Evolutionary conservation across 2,329 filamentous ascomycete genomes (phyloP).

Genomic region (Pyrenophora teres): DNA sequence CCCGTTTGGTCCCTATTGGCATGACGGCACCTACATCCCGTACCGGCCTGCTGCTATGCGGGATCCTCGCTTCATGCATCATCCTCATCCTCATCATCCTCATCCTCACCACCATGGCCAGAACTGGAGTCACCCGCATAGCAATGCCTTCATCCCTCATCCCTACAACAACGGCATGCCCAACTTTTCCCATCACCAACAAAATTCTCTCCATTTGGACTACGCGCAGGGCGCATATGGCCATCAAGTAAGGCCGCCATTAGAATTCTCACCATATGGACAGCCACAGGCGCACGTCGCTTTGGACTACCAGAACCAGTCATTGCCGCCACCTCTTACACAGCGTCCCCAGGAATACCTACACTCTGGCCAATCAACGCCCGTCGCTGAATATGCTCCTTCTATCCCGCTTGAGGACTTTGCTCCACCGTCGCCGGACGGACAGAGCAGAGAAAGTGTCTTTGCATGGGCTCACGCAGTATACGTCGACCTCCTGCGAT

Average conservation of each 20-base stretch:
- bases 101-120: conserved; percentile 24
- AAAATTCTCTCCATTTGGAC: conserved; percentile 32
- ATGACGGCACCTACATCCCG: conserved; percentile 48
- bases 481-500: conserved; percentile 56
- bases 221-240: conserved; percentile 32
- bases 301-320: conserved; percentile 35
- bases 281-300: conserved; percentile 31
- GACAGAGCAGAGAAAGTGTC: conserved; percentile 50
- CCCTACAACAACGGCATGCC: conserved; percentile 34
- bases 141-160: conserved; percentile 33
- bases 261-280: conserved; percentile 35
- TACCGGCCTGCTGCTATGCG: conserved; percentile 49
- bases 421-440: conserved; percentile 50
- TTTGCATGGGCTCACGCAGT: conserved; percentile 55
- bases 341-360: conserved; percentile 35
- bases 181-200: conserved; percentile 33
- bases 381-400: conserved; percentile 29
- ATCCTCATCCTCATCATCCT: too few relatives aligned
- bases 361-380: conserved; percentile 39
- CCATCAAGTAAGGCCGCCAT: conserved; percentile 23
- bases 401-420: conserved; percentile 42
- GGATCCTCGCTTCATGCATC: conserved; percentile 45
- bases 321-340: conserved; percentile 22
- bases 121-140: conserved; percentile 41
- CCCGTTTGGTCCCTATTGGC: conserved; percentile 50